These are phyloP conservation scores for Epichloe sibirici DNA, from an alignment of 2,329 filamentous ascomycete species.

Conservation along the genomic window DNA sequence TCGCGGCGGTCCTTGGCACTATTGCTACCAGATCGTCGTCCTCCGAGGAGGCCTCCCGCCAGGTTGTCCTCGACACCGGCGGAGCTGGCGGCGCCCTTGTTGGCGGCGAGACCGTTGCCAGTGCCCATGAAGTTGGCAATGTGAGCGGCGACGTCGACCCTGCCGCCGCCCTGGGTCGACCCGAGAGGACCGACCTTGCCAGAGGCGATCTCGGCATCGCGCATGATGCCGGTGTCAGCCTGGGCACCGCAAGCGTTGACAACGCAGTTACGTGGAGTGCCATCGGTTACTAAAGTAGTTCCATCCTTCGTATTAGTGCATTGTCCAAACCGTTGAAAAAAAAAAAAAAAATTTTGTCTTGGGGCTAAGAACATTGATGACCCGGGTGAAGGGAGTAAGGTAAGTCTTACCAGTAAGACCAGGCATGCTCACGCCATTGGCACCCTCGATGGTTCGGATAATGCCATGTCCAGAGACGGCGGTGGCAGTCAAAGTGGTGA, in stretches of 20 bases:
- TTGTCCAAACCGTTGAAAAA: too few species aligned
- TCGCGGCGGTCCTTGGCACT: conserved; percentile 9
- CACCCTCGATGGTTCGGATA: background rate
- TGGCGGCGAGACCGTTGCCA: background rate
- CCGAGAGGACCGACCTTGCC: conserved; percentile 5
- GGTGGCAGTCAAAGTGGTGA: conserved; percentile 19
- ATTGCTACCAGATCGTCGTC: background rate
- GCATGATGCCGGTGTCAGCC: conserved; percentile 6
- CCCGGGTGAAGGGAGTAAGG: conserved; percentile 15
- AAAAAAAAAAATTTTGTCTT: background rate
- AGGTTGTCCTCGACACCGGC: conserved; percentile 32
- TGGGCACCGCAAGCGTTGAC: conserved; percentile 6
- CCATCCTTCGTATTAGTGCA: background rate
- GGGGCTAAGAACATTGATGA: too few species aligned
- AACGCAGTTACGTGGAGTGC: conserved; percentile 6
- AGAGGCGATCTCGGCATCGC: conserved; percentile 2
- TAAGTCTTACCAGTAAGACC: conserved; percentile 9
- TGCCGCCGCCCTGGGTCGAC: conserved; percentile 4
- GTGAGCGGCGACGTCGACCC: conserved; percentile 2
- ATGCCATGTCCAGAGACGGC: conserved; percentile 3
- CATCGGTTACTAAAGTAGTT: conserved; percentile 1
- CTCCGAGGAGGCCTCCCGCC: conserved; percentile 11
- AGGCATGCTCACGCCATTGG: conserved; percentile 4
- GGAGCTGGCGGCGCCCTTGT: conserved; percentile 9
- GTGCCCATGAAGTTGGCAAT: conserved; percentile 5